phyloP scores from a whole-genome alignment of 2,329 filamentous ascomycete genomes.

The Penicillium thymicola region DNA sequence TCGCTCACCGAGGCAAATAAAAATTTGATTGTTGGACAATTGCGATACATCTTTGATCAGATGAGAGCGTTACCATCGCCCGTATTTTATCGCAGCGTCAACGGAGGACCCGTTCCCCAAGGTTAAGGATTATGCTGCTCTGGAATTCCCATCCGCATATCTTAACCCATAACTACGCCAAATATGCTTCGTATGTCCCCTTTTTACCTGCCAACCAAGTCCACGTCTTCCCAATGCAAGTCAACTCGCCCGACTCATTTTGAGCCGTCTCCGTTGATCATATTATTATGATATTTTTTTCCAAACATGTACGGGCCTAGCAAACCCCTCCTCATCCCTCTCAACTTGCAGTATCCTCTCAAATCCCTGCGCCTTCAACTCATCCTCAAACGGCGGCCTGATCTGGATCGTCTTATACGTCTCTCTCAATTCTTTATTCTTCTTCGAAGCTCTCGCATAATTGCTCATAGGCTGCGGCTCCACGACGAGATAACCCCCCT shows the following conservation, averaged over 20 bases:
- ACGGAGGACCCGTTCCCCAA: no score
- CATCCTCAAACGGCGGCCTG: constrained; percentile 22
- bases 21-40: no score
- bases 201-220: neutral
- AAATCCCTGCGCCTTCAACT: constrained; percentile 23
- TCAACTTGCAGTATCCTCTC: constrained; percentile 22
- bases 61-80: no score
- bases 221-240: neutral
- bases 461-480: constrained; percentile 28
- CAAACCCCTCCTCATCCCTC: constrained; percentile 26
- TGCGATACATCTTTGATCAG: no score
- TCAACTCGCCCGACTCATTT: neutral
- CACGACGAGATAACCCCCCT: constrained; percentile 25
- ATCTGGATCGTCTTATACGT: constrained; percentile 25
- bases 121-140: no score
- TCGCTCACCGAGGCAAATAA: no score
- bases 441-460: constrained; percentile 25
- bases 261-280: neutral
- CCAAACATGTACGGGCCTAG: constrained; percentile 26
- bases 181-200: neutral
- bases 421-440: constrained; percentile 26
- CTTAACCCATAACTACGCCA: neutral
- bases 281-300: constrained; percentile 12
- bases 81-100: no score
- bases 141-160: no score